phyloP scores from a whole-genome alignment of 2,329 filamentous ascomycete species.

The Colletotrichum sp. region DNA sequence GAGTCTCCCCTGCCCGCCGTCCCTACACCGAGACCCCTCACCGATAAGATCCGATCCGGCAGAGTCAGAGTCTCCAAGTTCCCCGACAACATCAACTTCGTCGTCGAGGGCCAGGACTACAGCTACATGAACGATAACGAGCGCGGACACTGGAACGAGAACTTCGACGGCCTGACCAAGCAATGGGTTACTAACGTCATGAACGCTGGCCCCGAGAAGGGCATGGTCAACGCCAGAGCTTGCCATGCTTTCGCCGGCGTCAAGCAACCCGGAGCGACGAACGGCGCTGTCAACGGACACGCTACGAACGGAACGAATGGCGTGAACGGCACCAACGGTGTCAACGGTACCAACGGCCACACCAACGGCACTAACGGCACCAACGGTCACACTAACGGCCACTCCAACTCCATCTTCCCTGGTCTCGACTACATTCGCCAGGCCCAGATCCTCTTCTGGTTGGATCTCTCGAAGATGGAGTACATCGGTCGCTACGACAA shows the following conservation, averaged over 20 bases:
- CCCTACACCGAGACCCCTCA: background rate
- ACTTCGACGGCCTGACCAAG: constrained; percentile 15
- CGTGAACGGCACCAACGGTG: background rate
- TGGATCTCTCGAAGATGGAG: constrained; percentile 18
- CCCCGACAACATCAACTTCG: constrained; percentile 15
- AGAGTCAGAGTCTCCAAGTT: constrained; percentile 14
- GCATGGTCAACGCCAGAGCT: constrained; percentile 6
- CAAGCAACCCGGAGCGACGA: constrained; percentile 14
- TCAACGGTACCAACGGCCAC: background rate
- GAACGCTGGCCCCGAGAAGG: background rate
- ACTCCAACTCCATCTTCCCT: constrained; percentile 6
- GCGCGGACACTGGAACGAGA: constrained; percentile 15
- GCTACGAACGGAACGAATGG: background rate
- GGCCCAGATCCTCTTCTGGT: constrained; percentile 12
- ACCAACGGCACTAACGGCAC: background rate
- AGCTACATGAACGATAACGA: constrained; percentile 13
- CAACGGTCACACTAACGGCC: background rate
- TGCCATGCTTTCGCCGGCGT: constrained; percentile 11
- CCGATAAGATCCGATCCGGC: background rate
- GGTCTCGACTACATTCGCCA: constrained; percentile 17
- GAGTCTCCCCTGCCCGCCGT: background rate
- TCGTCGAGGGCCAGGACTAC: constrained; percentile 19
- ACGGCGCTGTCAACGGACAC: background rate
- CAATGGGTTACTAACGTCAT: constrained; percentile 17
- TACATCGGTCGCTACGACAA: constrained; percentile 11